Conservation (phyloP, 2,329 filamentous ascomycete genomes). For the Parastagonospora avenae region DNA sequence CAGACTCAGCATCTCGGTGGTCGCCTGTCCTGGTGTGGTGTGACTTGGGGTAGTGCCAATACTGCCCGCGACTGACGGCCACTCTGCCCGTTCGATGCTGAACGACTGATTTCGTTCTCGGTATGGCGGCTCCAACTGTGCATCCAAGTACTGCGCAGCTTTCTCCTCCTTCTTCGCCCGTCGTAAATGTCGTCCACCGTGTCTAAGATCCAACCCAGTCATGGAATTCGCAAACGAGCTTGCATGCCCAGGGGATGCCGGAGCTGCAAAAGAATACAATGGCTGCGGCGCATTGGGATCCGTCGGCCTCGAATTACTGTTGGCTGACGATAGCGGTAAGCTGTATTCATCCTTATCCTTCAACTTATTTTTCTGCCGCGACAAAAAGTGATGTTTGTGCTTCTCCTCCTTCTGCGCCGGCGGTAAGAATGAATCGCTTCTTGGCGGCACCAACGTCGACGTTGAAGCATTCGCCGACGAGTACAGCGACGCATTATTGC, state of each 20-base stretch:
- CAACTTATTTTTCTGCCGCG: conserved; percentile 78
- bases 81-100: conserved; percentile 46
- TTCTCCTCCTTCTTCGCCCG: conserved; percentile 71
- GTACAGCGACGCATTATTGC: conserved; percentile 67
- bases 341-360: conserved; percentile 72
- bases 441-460: conserved; percentile 71
- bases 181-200: conserved; percentile 74
- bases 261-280: conserved; percentile 78
- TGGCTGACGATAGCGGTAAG: conserved; percentile 74
- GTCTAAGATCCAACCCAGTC: conserved; percentile 77
- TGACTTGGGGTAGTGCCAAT: conserved; percentile 30
- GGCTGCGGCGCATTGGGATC: conserved; percentile 77
- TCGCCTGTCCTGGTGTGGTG: conserved; percentile 29
- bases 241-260: conserved; percentile 71
- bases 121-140: conserved; percentile 37
- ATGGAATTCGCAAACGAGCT: conserved; percentile 80
- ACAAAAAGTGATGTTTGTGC: conserved; percentile 76
- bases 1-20: conserved; percentile 50
- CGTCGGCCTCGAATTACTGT: conserved; percentile 76
- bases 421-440: conserved; percentile 44
- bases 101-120: conserved; percentile 47
- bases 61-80: conserved; percentile 35
- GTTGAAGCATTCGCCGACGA: conserved; percentile 76
- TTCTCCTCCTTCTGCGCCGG: conserved; percentile 72
- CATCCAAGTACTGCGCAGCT: conserved; percentile 46